phyloP scores from a whole-genome alignment of 2,329 filamentous ascomycete species.

The Fusarium duplospermum region DNA sequence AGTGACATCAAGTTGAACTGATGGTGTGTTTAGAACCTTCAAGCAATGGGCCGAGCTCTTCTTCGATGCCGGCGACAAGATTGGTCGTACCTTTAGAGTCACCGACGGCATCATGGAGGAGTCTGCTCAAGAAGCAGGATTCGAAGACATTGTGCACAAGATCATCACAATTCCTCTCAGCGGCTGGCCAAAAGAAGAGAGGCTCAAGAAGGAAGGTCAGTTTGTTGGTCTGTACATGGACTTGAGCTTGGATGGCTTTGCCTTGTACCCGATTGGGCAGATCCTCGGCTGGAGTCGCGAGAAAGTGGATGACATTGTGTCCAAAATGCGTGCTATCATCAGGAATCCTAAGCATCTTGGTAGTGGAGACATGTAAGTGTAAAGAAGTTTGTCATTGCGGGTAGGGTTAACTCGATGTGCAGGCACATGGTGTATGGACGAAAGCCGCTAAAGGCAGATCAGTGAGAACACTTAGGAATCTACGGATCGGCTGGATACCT shows the following conservation, averaged over 20 bases:
- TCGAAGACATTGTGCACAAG: slow-evolving; percentile 9
- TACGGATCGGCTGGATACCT: too few species aligned
- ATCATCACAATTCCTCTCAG: slow-evolving; percentile 10
- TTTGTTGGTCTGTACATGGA: slow-evolving; percentile 29
- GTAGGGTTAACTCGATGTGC: not conserved
- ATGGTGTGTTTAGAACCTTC: slow-evolving; percentile 2
- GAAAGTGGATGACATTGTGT: slow-evolving; percentile 13
- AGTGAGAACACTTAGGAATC: not conserved
- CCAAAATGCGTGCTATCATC: slow-evolving; percentile 12
- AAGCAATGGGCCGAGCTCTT: slow-evolving; percentile 33
- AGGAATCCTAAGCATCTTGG: slow-evolving; percentile 2
- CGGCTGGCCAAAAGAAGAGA: slow-evolving; percentile 28
- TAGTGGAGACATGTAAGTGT: slow-evolving; percentile 12
- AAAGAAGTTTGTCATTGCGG: rapidly evolving
- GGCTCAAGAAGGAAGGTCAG: slow-evolving; percentile 16
- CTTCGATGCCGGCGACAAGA: slow-evolving; percentile 23
- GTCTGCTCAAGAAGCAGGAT: slow-evolving; percentile 14
- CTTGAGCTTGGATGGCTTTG: slow-evolving; percentile 20
- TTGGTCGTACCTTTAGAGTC: slow-evolving; percentile 25
- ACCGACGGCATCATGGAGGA: slow-evolving; percentile 23
- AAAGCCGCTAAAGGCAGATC: slow-evolving; percentile 1
- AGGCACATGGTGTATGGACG: slow-evolving; percentile 19
- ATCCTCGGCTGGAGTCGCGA: slow-evolving; percentile 18
- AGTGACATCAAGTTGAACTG: too few species aligned
- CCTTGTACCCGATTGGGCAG: slow-evolving; percentile 14